A percentile compares a stretch with the other conserved stretches of the same genome.
phyloP scores from a whole-genome alignment of 306 rosid species.

The Pterocarpus santalinus region DNA sequence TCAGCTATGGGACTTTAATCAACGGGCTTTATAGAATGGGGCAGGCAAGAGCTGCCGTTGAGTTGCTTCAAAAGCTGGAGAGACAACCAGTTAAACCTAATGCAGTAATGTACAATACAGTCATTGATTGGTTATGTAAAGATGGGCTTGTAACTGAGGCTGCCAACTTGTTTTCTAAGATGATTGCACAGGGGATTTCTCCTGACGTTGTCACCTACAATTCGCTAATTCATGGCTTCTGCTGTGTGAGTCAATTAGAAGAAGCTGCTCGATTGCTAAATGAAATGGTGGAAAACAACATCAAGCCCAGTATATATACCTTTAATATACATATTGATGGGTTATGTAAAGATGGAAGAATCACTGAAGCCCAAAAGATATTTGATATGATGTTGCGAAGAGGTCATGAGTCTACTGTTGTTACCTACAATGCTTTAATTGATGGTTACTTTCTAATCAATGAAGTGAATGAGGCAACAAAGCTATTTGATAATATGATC shows the following conservation, averaged over 20 bases:
- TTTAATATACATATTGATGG: neutral
- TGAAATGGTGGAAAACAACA: neutral
- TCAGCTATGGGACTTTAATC: neutral
- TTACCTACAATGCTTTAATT: neutral
- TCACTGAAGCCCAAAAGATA: neutral
- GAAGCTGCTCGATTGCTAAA: neutral
- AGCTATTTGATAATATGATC: neutral
- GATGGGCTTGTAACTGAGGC: neutral
- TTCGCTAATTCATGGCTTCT: neutral
- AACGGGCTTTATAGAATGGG: neutral
- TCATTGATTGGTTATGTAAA: conserved; percentile 15
- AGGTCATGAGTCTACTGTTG: neutral
- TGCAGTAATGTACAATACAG: neutral
- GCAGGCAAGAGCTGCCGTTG: neutral
- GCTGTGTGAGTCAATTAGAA: neutral
- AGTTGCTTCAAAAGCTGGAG: neutral
- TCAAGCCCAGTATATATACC: neutral
- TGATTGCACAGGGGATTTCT: neutral
- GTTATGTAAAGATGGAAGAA: neutral
- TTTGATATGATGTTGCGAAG: neutral
- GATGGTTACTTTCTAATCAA: neutral
- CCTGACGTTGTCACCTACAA: neutral
- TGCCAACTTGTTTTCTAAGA: neutral
- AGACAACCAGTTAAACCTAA: neutral
- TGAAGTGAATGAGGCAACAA: neutral